Evolutionary conservation across 2,329 filamentous ascomycete species (phyloP), one percentile per base, ranked within the genome.

Genomic region (Tolypocladium endophyticum): DNA sequence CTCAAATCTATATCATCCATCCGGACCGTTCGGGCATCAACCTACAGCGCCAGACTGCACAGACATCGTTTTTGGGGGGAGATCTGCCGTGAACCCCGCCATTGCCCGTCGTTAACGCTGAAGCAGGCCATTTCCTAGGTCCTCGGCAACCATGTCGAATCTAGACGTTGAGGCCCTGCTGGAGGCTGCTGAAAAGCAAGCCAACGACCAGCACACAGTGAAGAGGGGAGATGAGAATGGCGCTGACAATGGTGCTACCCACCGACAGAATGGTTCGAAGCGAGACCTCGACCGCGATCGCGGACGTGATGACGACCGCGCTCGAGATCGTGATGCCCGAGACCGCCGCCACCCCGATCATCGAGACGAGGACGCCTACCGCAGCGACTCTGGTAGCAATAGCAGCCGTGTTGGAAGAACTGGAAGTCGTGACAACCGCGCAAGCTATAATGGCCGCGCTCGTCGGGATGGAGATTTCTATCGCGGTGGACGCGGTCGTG

Each of bases 151-250:
- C 63, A 81, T 82, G 79, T 74, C 78, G 58, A 77, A 74, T 60
- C 72, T 81, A 67, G 91, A 96, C 71, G 90, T 97, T 68, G 92
- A 97, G 80, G 90, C 91, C 65, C 83, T 97, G 65, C 86, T 97
- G 67, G 92, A 96, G 75, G 90, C 89, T 57, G 90, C 89, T 63
- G 90, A 89, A 58, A 87, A 86, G 71, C 79, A 81, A 65, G 76
- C 79, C 61, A 76, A 78, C 58, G 77, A 81, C 58, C 78, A 79
- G 68, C 50, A 53, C 50, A 30, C 30, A 35, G 50, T n/a, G 30
- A 78, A 78, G 61, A 70, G 68, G 62, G 76, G 76, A 67, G 67
- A 73, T 64, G 72, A 75, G 60, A 71, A 77, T 65, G 83, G 84
- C 63, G 23, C 54, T 25, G 54, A 54, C 28, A 20, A 23, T 3